Conservation (phyloP, 371 early-diverging fungal genomes). For the Mucor indicus region DNA sequence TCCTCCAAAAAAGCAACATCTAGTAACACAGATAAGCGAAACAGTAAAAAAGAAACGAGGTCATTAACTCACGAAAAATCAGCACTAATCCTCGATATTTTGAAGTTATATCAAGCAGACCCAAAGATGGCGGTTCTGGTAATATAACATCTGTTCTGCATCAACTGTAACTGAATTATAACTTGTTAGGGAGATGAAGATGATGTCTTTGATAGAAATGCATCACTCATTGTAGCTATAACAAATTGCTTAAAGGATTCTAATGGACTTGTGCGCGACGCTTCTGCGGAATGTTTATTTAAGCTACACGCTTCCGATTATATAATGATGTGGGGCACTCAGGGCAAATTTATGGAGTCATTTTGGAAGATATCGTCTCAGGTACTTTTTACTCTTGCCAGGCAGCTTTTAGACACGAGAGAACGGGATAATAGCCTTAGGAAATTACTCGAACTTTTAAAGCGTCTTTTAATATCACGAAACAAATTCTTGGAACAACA, state of each 20-base stretch:
- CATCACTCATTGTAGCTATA: conserved; percentile 55
- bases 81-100: conserved; percentile 63
- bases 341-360: conserved; percentile 45
- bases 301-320: conserved; percentile 51
- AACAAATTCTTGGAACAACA: conserved; percentile 65
- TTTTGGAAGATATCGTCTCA: conserved; percentile 63
- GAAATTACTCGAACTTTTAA: conserved; percentile 60
- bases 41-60: conserved; percentile 27
- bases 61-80: conserved; percentile 44
- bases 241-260: conserved; percentile 58
- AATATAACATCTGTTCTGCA: conserved; percentile 8
- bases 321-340: conserved; percentile 57
- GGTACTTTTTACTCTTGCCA: conserved; percentile 40
- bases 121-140: conserved; percentile 65
- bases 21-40: conserved; percentile 14
- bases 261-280: conserved; percentile 49
- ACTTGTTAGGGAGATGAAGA: conserved; percentile 17
- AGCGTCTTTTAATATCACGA: conserved; percentile 58
- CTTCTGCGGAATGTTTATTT: conserved; percentile 64
- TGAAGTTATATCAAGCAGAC: conserved; percentile 66
- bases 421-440: conserved; percentile 56
- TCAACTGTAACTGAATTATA: no score
- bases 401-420: conserved; percentile 37
- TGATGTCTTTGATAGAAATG: conserved; percentile 51
- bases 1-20: conserved; percentile 6